Percentiles rank a stretch among this genome's conserved stretches.
These are phyloP conservation scores for Chaetomium olivaceum DNA, from an alignment of 2,329 filamentous ascomycete genomes.

Conservation along the genomic window DNA sequence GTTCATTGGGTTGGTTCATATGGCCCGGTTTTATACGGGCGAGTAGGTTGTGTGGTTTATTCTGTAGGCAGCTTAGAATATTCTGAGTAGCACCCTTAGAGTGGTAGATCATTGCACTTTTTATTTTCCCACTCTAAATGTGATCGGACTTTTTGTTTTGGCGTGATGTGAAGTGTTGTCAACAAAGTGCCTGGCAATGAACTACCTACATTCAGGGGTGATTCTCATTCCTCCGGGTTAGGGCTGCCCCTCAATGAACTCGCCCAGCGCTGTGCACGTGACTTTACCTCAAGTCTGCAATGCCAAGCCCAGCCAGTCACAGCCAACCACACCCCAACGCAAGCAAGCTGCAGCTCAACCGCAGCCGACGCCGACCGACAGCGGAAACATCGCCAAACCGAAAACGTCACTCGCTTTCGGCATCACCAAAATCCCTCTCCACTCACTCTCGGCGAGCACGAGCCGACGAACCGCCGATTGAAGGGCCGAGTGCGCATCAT, in stretches of 20 bases:
- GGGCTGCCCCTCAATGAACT: background rate
- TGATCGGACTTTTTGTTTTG: too few relatives aligned
- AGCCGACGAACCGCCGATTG: background rate
- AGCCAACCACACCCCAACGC: background rate
- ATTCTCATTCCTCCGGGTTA: background rate
- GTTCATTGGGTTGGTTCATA: background rate
- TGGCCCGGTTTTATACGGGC: background rate
- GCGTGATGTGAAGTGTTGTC: background rate
- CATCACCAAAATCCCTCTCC: slow-evolving; percentile 2
- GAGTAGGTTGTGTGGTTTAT: background rate
- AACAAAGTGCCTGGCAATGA: background rate
- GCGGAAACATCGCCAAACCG: slow-evolving; percentile 4
- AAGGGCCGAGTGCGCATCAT: background rate
- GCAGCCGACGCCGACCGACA: slow-evolving; percentile 15
- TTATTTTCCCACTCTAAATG: background rate
- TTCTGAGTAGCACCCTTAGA: background rate
- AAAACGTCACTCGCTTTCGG: slow-evolving; percentile 17
- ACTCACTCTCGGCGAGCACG: background rate
- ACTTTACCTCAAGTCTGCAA: background rate
- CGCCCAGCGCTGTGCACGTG: background rate
- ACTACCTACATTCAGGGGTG: too few relatives aligned
- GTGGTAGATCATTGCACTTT: background rate
- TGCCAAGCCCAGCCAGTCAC: slow-evolving; percentile 9
- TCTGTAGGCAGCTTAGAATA: background rate
- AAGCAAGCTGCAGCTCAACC: slow-evolving; percentile 1